These are phyloP conservation scores for Pholiota conissans DNA, from an alignment of 768 basidiomycete genomes.

Conservation along the genomic window DNA sequence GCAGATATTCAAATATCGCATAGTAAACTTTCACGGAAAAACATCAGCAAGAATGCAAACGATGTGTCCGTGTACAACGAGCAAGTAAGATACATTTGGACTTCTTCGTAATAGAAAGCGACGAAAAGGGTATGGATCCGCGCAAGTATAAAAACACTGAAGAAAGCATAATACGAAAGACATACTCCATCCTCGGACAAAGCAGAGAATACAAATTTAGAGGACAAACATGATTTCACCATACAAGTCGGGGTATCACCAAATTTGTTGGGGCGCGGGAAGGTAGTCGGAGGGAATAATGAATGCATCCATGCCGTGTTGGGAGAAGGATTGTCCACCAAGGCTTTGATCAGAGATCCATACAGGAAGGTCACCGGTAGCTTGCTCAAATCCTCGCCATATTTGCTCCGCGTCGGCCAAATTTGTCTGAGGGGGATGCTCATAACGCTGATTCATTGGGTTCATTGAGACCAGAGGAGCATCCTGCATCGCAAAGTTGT, in stretches of 20 bases:
- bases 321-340: slow-evolving; percentile 72
- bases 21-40: no score
- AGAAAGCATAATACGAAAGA: neutral
- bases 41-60: neutral
- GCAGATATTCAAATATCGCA: no score
- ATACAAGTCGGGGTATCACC: slow-evolving; percentile 41
- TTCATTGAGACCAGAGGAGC: slow-evolving; percentile 19
- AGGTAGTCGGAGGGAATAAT: slow-evolving; percentile 75
- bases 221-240: neutral
- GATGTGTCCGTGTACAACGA: neutral
- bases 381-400: slow-evolving; percentile 74
- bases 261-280: slow-evolving; percentile 71
- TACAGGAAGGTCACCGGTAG: slow-evolving; percentile 72
- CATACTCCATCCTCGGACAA: neutral
- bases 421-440: slow-evolving; percentile 25
- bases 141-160: slow-evolving; percentile 5
- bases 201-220: neutral
- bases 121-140: slow-evolving; percentile 7
- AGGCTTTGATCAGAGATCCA: slow-evolving; percentile 86
- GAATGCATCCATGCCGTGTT: slow-evolving; percentile 86
- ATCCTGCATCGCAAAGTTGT: slow-evolving; percentile 26
- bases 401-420: slow-evolving; percentile 62
- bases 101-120: neutral
- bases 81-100: slow-evolving; percentile 1
- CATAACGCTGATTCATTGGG: slow-evolving; percentile 26